Evolutionary conservation across 257 asterid genomes (phyloP).

Genomic region (Solanum virginianum): DNA sequence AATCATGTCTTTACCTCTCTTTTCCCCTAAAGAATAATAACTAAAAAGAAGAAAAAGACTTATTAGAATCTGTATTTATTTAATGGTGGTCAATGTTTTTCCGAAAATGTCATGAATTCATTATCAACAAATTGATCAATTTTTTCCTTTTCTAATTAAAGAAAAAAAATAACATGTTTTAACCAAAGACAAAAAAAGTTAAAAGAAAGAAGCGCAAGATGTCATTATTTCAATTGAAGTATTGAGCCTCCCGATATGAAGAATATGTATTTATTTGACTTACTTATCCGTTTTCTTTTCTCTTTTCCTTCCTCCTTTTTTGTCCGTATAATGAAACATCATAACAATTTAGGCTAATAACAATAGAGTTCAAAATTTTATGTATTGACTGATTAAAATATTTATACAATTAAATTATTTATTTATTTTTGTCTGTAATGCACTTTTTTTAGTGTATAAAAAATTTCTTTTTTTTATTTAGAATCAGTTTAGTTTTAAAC

Average conservation of each 20-base stretch:
- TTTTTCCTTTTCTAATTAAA: background rate
- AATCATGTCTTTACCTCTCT: background rate
- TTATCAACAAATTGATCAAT: background rate
- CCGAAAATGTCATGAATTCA: background rate
- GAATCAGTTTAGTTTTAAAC: too few species aligned
- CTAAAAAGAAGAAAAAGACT: background rate
- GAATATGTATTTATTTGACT: too few species aligned
- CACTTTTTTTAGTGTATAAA: background rate
- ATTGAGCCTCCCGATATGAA: too few species aligned
- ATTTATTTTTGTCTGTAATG: background rate
- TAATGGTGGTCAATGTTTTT: background rate
- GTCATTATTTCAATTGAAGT: too few species aligned
- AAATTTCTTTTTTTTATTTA: too few species aligned
- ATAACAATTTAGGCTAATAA: background rate
- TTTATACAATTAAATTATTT: background rate
- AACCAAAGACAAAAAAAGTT: background rate
- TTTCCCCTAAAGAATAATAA: background rate
- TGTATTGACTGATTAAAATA: background rate
- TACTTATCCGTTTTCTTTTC: too few species aligned
- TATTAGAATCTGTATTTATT: too few species aligned
- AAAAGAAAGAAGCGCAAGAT: too few species aligned
- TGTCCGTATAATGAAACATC: background rate
- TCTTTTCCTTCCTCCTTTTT: too few species aligned
- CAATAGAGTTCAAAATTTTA: background rate
- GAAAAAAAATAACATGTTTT: background rate